Conservation (phyloP, 371 early-diverging fungal genomes). For the Synchytrium microbalum region DNA sequence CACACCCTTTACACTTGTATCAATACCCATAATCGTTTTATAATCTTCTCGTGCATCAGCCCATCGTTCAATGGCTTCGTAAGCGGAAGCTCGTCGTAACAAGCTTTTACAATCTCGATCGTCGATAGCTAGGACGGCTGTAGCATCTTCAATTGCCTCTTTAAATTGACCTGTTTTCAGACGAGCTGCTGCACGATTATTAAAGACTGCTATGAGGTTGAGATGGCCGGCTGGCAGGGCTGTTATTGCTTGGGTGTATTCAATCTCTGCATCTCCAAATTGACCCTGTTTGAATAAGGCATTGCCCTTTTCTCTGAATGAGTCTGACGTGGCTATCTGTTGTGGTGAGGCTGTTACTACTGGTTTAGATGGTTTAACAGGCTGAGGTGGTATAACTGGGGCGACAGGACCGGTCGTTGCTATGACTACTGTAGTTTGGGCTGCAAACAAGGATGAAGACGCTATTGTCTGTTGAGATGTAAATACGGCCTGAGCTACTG, state of each 20-base stretch:
- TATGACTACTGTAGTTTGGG: no score
- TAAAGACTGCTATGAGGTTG: constrained; percentile 55
- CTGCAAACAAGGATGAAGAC: neutral
- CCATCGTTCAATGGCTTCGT: constrained; percentile 74
- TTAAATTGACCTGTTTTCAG: constrained; percentile 80
- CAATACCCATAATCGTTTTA: constrained; percentile 42
- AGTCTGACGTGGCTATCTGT: constrained; percentile 7
- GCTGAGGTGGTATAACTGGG: neutral
- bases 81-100: constrained; percentile 68
- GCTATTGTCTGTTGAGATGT: no score
- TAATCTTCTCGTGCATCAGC: constrained; percentile 64
- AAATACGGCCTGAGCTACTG: no score
- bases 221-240: constrained; percentile 41
- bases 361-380: constrained; percentile 5
- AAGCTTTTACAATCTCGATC: constrained; percentile 64
- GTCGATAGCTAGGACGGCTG: constrained; percentile 24
- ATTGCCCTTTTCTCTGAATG: constrained; percentile 62
- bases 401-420: no score
- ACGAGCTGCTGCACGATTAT: constrained; percentile 82
- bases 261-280: constrained; percentile 67
- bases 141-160: constrained; percentile 50
- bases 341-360: constrained; percentile 8
- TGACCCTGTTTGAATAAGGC: constrained; percentile 80
- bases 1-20: constrained; percentile 40
- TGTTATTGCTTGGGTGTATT: constrained; percentile 63